Conservation (phyloP, 2,329 filamentous ascomycete species). For the Balansia obtecta region DNA sequence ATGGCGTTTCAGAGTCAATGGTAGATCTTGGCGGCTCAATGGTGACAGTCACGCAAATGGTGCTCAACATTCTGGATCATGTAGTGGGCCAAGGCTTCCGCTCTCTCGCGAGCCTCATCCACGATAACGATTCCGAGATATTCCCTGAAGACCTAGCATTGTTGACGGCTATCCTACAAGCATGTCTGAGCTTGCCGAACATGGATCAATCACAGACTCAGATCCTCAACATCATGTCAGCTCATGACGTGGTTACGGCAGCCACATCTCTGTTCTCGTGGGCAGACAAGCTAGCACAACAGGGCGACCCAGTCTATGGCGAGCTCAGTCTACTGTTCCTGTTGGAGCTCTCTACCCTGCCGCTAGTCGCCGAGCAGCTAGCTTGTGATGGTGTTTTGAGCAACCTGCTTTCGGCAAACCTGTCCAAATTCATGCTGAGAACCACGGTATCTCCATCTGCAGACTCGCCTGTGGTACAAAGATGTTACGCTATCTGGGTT, state of each 20-base stretch:
- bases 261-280: constrained; percentile 85
- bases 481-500: constrained; percentile 83
- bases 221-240: constrained; percentile 56
- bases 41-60: constrained; percentile 41
- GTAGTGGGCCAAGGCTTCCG: constrained; percentile 76
- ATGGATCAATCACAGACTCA: constrained; percentile 60
- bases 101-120: constrained; percentile 66
- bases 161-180: constrained; percentile 78
- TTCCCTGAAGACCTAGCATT: constrained; percentile 76
- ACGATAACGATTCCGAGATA: constrained; percentile 50
- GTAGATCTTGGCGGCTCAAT: constrained; percentile 22
- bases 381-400: constrained; percentile 76
- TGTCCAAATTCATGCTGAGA: constrained; percentile 66
- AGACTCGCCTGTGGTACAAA: constrained; percentile 49
- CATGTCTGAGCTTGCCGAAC: constrained; percentile 65
- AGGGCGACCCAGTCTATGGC: constrained; percentile 81
- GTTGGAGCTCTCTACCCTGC: constrained; percentile 72
- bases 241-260: constrained; percentile 64
- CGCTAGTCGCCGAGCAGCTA: constrained; percentile 74
- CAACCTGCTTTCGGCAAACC: constrained; percentile 65
- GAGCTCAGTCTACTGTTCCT: constrained; percentile 85
- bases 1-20: constrained; percentile 17
- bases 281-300: constrained; percentile 69
- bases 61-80: constrained; percentile 69
- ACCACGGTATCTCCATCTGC: constrained; percentile 67